Conservation (phyloP, 75 land plant genomes). For the Selaginella tamariscina region DNA sequence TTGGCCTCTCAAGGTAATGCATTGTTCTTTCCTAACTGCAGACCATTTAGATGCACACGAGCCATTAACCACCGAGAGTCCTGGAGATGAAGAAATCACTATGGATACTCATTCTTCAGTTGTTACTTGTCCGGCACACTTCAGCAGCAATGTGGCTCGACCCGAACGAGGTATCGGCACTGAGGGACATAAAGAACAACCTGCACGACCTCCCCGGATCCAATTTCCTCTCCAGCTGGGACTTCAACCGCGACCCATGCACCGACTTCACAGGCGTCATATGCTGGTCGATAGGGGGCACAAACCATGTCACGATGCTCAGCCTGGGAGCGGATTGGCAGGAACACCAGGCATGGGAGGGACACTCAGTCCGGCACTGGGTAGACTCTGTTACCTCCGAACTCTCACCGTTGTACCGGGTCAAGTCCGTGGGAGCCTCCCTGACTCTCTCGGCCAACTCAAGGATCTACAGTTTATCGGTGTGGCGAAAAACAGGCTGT, state of each 20-base stretch:
- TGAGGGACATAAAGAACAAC: neutral
- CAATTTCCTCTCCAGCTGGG: constrained; percentile 41
- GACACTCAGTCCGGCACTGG: constrained; percentile 35
- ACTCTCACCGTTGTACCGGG: constrained; percentile 55
- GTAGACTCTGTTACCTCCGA: constrained; percentile 30
- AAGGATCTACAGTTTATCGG: constrained; percentile 10
- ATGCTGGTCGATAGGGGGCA: constrained; percentile 23
- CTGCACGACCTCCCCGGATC: constrained; percentile 42
- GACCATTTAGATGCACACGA: neutral
- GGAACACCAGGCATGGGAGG: constrained; percentile 53
- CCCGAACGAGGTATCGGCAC: neutral
- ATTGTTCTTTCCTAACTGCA: no score
- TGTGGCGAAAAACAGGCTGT: neutral
- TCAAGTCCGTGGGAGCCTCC: constrained; percentile 24
- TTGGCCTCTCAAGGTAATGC: no score
- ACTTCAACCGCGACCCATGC: constrained; percentile 56
- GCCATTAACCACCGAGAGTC: neutral
- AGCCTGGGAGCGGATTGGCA: constrained; percentile 47
- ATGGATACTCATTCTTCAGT: neutral
- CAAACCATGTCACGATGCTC: constrained; percentile 32
- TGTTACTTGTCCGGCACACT: neutral
- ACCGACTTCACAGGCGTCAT: constrained; percentile 35
- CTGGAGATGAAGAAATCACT: neutral
- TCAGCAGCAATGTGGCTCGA: neutral
- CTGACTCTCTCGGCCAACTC: neutral